A percentile compares a stretch with the other conserved stretches of the same genome.
Evolutionary conservation across 2,329 filamentous ascomycete genomes (phyloP).

Genomic region (Exserohilum rostratum): DNA sequence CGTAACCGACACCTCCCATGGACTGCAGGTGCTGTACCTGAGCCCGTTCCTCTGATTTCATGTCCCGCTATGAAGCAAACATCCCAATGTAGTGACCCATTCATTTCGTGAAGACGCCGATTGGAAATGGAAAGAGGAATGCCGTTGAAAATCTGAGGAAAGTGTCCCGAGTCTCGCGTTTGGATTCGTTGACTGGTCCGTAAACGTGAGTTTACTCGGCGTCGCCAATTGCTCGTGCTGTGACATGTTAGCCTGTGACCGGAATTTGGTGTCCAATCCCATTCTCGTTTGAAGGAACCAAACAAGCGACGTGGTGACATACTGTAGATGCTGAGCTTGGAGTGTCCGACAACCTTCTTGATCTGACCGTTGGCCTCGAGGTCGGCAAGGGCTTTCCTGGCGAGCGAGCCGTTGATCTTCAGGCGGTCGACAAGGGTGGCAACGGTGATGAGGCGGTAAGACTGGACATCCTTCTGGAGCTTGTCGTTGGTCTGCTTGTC

Average conservation of each 20-base stretch:
- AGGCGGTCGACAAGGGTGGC: slow-evolving; percentile 98
- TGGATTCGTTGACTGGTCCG: slow-evolving; percentile 25
- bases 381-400: slow-evolving; percentile 85
- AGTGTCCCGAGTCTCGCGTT: slow-evolving; percentile 35
- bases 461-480: slow-evolving; percentile 99
- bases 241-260: slow-evolving; percentile 21
- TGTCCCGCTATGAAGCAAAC: slow-evolving; percentile 40
- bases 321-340: slow-evolving; percentile 99
- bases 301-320: slow-evolving; percentile 49
- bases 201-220: slow-evolving; percentile 42
- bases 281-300: background rate
- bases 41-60: slow-evolving; percentile 39
- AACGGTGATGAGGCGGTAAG: slow-evolving; percentile 98
- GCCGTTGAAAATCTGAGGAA: slow-evolving; percentile 41
- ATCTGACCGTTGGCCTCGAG: slow-evolving; percentile 98
- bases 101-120: slow-evolving; percentile 44
- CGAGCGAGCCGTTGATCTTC: slow-evolving; percentile 99
- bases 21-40: slow-evolving; percentile 31
- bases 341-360: slow-evolving; percentile 96
- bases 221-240: slow-evolving; percentile 48
- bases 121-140: slow-evolving; percentile 45
- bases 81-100: slow-evolving; percentile 39
- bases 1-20: slow-evolving; percentile 41
- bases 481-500: slow-evolving; percentile 98
- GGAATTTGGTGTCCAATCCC: background rate